Percentiles rank a stretch among this genome's conserved stretches.
Conservation (phyloP, 805 yeast species). For the Cyberlindnera euphorbiae region DNA sequence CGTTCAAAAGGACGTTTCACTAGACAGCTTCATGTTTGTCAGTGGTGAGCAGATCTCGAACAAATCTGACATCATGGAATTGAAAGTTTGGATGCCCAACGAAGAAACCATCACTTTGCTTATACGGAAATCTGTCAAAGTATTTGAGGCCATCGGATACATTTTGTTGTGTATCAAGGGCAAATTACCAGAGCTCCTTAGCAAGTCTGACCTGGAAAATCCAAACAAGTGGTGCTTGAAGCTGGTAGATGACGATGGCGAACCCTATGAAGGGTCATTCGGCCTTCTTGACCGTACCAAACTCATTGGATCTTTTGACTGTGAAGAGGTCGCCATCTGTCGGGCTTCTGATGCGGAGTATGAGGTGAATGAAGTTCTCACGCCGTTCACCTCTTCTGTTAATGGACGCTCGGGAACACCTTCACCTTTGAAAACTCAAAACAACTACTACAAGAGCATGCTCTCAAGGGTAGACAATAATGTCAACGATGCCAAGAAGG, state of each 20-base stretch:
- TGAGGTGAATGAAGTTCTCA: constrained; percentile 40
- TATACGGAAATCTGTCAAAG: constrained; percentile 35
- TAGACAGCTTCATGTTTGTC: constrained; percentile 39
- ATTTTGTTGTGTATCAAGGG: constrained; percentile 30
- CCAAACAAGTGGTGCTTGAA: constrained; percentile 75
- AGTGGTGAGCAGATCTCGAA: constrained; percentile 25
- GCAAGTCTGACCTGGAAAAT: constrained; percentile 26
- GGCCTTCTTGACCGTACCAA: constrained; percentile 78
- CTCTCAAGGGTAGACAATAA: constrained; percentile 24
- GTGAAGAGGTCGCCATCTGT: constrained; percentile 77
- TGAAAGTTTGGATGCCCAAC: constrained; percentile 26
- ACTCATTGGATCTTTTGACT: constrained; percentile 63
- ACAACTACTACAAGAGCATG: constrained; percentile 35
- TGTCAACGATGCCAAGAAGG: constrained; percentile 24
- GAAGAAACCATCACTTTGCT: constrained; percentile 22
- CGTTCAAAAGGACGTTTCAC: constrained; percentile 31
- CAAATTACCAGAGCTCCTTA: constrained; percentile 6
- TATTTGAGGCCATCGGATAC: constrained; percentile 53
- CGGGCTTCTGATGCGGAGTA: constrained; percentile 44
- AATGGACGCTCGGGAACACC: constrained; percentile 7
- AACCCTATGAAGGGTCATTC: constrained; percentile 83
- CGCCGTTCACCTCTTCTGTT: constrained; percentile 44
- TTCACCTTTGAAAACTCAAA: constrained; percentile 20
- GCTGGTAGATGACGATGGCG: constrained; percentile 90
- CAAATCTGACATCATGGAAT: constrained; percentile 18